Conservation (phyloP, 2,329 filamentous ascomycete species). For the Colletotrichum tofieldiae region DNA sequence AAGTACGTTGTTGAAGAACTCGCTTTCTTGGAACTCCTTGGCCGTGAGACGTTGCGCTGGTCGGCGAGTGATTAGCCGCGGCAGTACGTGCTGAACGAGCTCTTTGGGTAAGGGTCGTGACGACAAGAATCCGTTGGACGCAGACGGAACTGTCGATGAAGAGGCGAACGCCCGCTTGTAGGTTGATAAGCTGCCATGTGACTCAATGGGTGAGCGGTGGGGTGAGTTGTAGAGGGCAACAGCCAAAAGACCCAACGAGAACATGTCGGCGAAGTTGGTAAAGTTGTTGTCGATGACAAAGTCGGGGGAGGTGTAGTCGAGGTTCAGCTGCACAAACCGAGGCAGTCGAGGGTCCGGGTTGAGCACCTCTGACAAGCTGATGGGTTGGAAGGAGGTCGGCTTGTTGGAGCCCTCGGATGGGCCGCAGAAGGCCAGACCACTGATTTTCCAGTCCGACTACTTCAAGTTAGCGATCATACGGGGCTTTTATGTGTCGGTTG, state of each 20-base stretch:
- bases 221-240: constrained; percentile 96
- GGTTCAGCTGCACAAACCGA: constrained; percentile 85
- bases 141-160: constrained; percentile 83
- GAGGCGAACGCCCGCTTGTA: constrained; percentile 90
- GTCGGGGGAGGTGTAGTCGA: constrained; percentile 96
- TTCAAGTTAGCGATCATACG: constrained; percentile 49
- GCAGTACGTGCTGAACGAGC: constrained; percentile 81
- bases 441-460: constrained; percentile 97
- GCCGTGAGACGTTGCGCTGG: constrained; percentile 91
- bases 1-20: constrained; percentile 97
- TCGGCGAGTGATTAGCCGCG: constrained; percentile 87
- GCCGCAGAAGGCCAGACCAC: constrained; percentile 91
- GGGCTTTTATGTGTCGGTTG: not conserved
- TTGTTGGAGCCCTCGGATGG: constrained; percentile 83
- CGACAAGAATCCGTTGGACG: constrained; percentile 87
- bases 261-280: constrained; percentile 89
- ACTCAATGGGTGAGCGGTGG: constrained; percentile 87
- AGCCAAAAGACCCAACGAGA: constrained; percentile 90
- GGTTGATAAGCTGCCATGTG: constrained; percentile 83
- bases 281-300: constrained; percentile 94
- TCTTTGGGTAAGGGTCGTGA: constrained; percentile 86
- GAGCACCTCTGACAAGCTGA: constrained; percentile 86
- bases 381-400: constrained; percentile 82
- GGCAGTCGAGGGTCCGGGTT: constrained; percentile 90
- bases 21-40: constrained; percentile 92